Base-by-base conservation (phyloP, 768 basidiomycete genomes). In the Podaxis carcinomalis region DNA sequence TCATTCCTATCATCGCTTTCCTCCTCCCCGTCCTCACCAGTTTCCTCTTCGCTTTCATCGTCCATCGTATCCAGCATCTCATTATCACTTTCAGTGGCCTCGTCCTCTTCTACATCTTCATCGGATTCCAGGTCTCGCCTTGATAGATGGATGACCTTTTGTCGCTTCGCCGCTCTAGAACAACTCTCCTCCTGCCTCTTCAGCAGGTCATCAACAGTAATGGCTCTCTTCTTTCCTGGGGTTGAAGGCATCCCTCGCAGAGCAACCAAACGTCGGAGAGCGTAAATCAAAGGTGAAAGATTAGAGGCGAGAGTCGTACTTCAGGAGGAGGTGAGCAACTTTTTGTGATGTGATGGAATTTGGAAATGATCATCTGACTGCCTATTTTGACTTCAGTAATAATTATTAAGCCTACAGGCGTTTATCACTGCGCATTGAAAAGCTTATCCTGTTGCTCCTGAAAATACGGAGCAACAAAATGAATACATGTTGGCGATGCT, bases 201-300 rank as follows among this genome's bases (percentile, higher is more conserved):
- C 51, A 83, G 72, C 6, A 83, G 70, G 50, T 83, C 82, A 61
- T 84, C 83, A 0, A 75, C 68, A 39, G 77, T 79, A 25, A 78
- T 58, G 0, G 56, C 51, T n/a, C 60, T 68, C 63, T 63, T 74
- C 71, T 64, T 63, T 54, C 42, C 28, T 16, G n/a, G 19, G 10
- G 11, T 16, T 4, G 19, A n/a, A 28, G 44, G 54, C 25, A 39
- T 39, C 39, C 39, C 25, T 21, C 13, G n/a, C 11, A 23, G 19
- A 27, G 25, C 3, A 27, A n/a, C 11, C 16, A 44, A 44, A 13
- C 1, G n/a, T 9, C 16, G 4, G 4, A 5, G 42, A 19, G 14
- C 27, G n/a, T 4, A n/a, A 5, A 1, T 27, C 9, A 3, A 23
- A 11, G 7, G 21, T 19, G n/a, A 19, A 1, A 49, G 4, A 2